phyloP scores from a whole-genome alignment of 2,329 filamentous ascomycete species.

The Stagonosporopsis vannaccii region DNA sequence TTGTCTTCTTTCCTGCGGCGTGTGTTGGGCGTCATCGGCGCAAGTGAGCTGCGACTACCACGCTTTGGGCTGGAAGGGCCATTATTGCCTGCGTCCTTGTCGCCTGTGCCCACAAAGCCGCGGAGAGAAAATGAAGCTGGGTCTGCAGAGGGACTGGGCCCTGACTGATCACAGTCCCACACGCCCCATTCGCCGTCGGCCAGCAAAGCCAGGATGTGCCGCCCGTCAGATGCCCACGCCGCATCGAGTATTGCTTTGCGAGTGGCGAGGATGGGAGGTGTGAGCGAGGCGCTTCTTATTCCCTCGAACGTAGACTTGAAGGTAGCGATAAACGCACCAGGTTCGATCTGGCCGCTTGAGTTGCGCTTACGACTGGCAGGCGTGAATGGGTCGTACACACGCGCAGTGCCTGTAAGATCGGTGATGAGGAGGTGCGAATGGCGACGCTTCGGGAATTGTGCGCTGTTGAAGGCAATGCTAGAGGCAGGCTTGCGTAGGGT shows the following conservation, averaged over 20 bases:
- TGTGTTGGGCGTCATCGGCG: constrained; percentile 61
- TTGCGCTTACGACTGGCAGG: constrained; percentile 33
- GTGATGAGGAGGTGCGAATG: constrained; percentile 64
- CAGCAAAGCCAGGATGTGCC: constrained; percentile 55
- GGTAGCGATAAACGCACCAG: constrained; percentile 41
- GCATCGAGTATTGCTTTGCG: constrained; percentile 59
- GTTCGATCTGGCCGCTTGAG: constrained; percentile 25
- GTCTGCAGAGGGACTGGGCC: constrained; percentile 39
- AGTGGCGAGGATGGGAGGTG: constrained; percentile 42
- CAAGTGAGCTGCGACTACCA: constrained; percentile 48
- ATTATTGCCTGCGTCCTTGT: constrained; percentile 29
- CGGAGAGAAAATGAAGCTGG: constrained; percentile 46
- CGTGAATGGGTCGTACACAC: constrained; percentile 64
- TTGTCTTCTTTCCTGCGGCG: constrained; percentile 54
- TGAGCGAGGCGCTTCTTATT: constrained; percentile 32
- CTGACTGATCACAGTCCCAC: constrained; percentile 55
- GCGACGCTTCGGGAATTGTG: constrained; percentile 59
- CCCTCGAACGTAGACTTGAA: constrained; percentile 46
- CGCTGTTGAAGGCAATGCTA: constrained; percentile 62
- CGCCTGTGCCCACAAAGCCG: constrained; percentile 45
- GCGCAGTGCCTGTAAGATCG: constrained; percentile 62
- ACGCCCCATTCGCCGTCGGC: constrained; percentile 62
- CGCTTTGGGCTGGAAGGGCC: constrained; percentile 42
- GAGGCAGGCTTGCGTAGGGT: constrained; percentile 59
- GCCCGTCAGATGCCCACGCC: constrained; percentile 57